A percentile compares a stretch with the other conserved stretches of the same genome.
Evolutionary conservation across 345 rosid genomes (phyloP).

Genomic region (Eutrema heterophyllum): DNA sequence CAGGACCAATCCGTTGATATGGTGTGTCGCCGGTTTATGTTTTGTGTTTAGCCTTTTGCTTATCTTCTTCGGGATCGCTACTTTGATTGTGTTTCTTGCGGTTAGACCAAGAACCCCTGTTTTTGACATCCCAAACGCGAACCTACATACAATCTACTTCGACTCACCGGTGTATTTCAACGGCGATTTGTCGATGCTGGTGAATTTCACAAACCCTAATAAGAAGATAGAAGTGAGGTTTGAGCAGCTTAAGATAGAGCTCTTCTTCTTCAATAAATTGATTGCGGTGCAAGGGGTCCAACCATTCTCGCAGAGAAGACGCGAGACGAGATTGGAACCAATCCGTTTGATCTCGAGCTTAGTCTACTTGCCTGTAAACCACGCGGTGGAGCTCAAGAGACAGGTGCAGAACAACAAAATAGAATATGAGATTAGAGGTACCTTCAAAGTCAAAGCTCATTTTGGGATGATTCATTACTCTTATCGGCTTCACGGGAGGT

Average conservation of each 20-base stretch:
- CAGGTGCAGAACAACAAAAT: constrained; percentile 64
- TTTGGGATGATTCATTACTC: constrained; percentile 68
- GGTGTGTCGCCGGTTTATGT: constrained; percentile 72
- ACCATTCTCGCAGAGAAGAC: constrained; percentile 58
- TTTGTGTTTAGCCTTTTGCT: constrained; percentile 68
- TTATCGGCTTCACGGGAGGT: constrained; percentile 70
- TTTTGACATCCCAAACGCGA: constrained; percentile 67
- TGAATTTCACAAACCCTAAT: constrained; percentile 79
- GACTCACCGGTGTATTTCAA: constrained; percentile 65
- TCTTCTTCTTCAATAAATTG: constrained; percentile 59
- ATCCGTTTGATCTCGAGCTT: constrained; percentile 72
- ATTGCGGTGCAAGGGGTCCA: constrained; percentile 53
- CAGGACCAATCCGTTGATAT: constrained; percentile 50
- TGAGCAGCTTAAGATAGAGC: constrained; percentile 54
- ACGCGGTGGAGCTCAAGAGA: constrained; percentile 55
- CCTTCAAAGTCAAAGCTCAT: constrained; percentile 66
- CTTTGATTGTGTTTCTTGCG: constrained; percentile 54
- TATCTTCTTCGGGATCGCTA: constrained; percentile 77
- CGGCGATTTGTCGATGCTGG: constrained; percentile 62
- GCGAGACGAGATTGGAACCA: constrained; percentile 46
- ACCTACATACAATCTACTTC: constrained; percentile 67
- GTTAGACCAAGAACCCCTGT: constrained; percentile 62
- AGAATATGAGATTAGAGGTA: constrained; percentile 55
- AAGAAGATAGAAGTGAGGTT: constrained; percentile 58
- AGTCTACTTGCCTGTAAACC: constrained; percentile 62